Evolutionary conservation across 2,329 filamentous ascomycete species (phyloP), one percentile per base, ranked within the genome.

Genomic region (Lecanosticta acicola): DNA sequence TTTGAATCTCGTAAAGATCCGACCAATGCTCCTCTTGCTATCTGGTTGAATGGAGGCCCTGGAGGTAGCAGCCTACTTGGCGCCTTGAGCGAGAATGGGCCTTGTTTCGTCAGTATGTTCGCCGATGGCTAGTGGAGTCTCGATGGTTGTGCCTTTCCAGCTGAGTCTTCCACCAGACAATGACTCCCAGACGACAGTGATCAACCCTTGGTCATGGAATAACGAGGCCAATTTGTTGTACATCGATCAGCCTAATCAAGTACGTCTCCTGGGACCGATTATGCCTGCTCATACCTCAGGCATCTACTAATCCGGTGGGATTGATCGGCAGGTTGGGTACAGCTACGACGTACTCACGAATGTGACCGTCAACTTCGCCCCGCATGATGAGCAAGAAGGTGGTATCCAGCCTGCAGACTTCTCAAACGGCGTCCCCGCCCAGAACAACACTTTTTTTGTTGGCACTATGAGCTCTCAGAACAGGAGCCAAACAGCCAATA

Each of bases 401-500:
- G 18, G 38, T 1, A 48, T 52, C n/a, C 38, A 42, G 26, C 50
- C 46, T 16, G 53, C 52, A 19, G 56, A 62, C 42, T 58, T 60
- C 46, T 54, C 49, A 33, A 68, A 70, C 49, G 71, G 70, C 44
- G 49, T 63, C 2, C 61, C 61, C 10, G 57, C 55, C 21, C 53
- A 57, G 33, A 64, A 64, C 40, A 46, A 42, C 18, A 63, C 61
- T 7, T 62, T 63, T 43, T 39, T 62, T 7, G 55, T 61, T 24
- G 83, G 82, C 36, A 85, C 83, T 0, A 83, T 83, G 55, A 71
- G 75, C 48, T 79, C 78, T 29, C 67, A 74, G 16, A 72, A 77
- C 42, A 32, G 53, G 1, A 45, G 32, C 11, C 46, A 46, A 13
- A 62, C 60, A 7, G 59, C 56, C 3, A 62, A 64, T 40, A 57